These are phyloP conservation scores for Penicillium salamii DNA, from an alignment of 495 filamentous ascomycete species.

Conservation along the genomic window DNA sequence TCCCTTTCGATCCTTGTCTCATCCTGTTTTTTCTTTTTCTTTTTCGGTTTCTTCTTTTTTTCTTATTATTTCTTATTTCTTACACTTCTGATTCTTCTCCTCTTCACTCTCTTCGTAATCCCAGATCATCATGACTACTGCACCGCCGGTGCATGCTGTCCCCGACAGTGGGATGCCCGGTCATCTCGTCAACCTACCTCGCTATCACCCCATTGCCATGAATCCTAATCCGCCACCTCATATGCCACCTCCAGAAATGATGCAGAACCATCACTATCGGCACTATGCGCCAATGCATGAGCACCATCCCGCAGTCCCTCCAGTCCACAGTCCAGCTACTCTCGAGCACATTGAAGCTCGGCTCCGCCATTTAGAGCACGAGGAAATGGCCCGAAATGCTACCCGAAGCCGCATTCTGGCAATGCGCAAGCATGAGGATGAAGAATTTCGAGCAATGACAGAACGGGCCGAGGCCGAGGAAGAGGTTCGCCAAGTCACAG, in stretches of 20 bases:
- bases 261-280: constrained; percentile 39
- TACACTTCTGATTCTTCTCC: constrained; percentile 10
- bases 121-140: constrained; percentile 35
- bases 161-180: constrained; percentile 35
- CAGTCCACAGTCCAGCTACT: constrained; percentile 25
- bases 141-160: constrained; percentile 36
- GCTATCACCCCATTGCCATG: constrained; percentile 49
- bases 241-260: constrained; percentile 36
- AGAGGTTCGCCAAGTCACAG: too few species aligned
- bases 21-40: constrained; percentile 5
- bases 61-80: constrained; percentile 9
- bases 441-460: constrained; percentile 47
- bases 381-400: constrained; percentile 45
- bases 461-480: constrained; percentile 47
- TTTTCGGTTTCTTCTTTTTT: constrained; percentile 15
- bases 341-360: constrained; percentile 47
- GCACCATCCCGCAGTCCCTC: constrained; percentile 27
- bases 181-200: constrained; percentile 38
- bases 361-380: constrained; percentile 46
- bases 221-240: constrained; percentile 40
- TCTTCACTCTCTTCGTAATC: not conserved
- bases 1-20: constrained; percentile 20
- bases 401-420: constrained; percentile 42
- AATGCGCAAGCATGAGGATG: constrained; percentile 47
- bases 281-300: constrained; percentile 41